phyloP scores from a whole-genome alignment of 108 stramenopile species.

The Discostella pseudostelligera region DNA sequence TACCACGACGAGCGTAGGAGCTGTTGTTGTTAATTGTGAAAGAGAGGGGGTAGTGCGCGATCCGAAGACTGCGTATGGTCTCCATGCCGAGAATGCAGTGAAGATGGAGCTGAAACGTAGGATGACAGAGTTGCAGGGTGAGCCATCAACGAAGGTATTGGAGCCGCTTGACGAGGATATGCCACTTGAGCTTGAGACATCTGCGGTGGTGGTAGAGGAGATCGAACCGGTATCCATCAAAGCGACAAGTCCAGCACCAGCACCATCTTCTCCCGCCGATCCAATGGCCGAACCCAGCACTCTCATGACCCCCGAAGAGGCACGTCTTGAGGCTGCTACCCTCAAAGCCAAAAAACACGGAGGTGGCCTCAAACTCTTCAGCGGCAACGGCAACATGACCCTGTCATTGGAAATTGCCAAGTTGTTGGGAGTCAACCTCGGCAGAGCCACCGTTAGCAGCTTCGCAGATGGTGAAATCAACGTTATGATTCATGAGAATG shows the following conservation, averaged over 20 bases:
- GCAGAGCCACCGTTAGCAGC: slow-evolving; percentile 92
- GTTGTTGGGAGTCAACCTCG: slow-evolving; percentile 93
- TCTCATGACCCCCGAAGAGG: slow-evolving; percentile 71
- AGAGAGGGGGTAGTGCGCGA: slow-evolving; percentile 45
- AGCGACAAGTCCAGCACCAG: slow-evolving; percentile 19
- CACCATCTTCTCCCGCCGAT: background rate
- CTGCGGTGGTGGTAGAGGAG: background rate
- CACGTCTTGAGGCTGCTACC: slow-evolving; percentile 72
- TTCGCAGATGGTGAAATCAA: slow-evolving; percentile 99
- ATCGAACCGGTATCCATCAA: background rate
- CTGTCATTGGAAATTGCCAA: slow-evolving; percentile 94
- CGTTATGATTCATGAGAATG: slow-evolving; percentile 97
- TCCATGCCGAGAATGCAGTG: slow-evolving; percentile 36
- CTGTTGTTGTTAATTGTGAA: slow-evolving; percentile 29
- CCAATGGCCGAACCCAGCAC: slow-evolving; percentile 36
- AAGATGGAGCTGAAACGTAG: slow-evolving; percentile 35
- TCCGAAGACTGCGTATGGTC: slow-evolving; percentile 41
- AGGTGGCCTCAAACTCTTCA: slow-evolving; percentile 93
- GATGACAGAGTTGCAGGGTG: slow-evolving; percentile 17
- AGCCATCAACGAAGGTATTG: slow-evolving; percentile 13
- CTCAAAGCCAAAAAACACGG: slow-evolving; percentile 82
- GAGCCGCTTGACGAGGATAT: slow-evolving; percentile 16
- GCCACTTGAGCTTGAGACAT: slow-evolving; percentile 3
- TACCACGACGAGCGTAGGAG: slow-evolving; percentile 13
- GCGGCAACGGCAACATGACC: slow-evolving; percentile 96